phyloP scores from a whole-genome alignment of 164 flowering plant species.

The Magnolia kwangsiensis region DNA sequence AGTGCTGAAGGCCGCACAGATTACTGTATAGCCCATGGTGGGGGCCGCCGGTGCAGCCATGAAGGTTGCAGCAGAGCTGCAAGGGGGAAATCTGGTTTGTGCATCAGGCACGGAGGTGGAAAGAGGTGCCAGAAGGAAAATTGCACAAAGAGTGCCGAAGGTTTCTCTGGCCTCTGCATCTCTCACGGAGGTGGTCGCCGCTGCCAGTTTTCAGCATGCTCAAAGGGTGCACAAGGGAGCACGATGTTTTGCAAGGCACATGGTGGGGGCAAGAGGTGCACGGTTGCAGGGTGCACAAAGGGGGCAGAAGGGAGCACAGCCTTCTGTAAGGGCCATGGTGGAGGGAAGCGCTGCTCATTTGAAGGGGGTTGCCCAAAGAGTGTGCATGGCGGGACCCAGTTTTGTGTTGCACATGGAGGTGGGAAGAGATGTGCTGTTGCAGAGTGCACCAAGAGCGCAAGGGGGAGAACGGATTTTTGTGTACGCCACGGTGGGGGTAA shows the following conservation, averaged over 20 bases:
- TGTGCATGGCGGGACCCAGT: constrained; percentile 81
- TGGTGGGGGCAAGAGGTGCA: constrained; percentile 82
- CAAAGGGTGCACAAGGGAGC: constrained; percentile 96
- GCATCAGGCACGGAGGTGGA: constrained; percentile 97
- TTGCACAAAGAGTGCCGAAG: constrained; percentile 92
- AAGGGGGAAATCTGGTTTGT: constrained; percentile 82
- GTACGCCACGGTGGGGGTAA: constrained; percentile 98
- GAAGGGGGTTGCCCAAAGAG: constrained; percentile 84
- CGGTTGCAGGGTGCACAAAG: constrained; percentile 64
- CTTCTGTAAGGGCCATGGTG: constrained; percentile 93
- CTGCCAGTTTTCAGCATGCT: constrained; percentile 61
- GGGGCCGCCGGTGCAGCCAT: constrained; percentile 81
- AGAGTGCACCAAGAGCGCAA: constrained; percentile 89
- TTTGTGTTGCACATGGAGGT: constrained; percentile 88
- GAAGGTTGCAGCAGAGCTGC: constrained; percentile 85
- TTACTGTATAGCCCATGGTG: constrained; percentile 91
- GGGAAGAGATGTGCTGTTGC: constrained; percentile 87
- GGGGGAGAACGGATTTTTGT: constrained; percentile 81
- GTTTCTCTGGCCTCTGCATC: constrained; percentile 90
- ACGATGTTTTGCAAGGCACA: constrained; percentile 87
- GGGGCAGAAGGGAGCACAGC: constrained; percentile 97
- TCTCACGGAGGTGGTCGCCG: constrained; percentile 97
- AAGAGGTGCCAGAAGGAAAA: constrained; percentile 81
- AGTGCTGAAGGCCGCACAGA: constrained; percentile 99
- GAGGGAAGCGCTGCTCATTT: constrained; percentile 82